phyloP scores from a whole-genome alignment of 202 grass and related monocot species.

The Brachypodium distachyon region DNA sequence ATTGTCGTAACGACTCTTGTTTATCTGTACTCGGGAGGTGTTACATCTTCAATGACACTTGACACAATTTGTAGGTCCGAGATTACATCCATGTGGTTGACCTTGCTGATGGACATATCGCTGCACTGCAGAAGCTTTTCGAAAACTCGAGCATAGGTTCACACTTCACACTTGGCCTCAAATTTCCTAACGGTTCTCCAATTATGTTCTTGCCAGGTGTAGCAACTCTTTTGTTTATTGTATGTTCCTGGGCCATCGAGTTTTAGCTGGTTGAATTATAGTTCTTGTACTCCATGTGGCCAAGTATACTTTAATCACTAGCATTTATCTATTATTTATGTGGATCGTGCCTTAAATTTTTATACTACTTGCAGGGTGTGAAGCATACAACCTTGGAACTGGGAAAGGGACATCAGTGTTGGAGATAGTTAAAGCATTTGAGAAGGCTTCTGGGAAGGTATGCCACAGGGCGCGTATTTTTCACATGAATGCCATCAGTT shows the following conservation, averaged over 20 bases:
- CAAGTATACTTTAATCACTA: background rate
- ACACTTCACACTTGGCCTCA: background rate
- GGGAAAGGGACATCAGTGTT: slow-evolving; percentile 80
- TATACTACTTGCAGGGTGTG: slow-evolving; percentile 48
- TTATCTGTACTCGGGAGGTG: background rate
- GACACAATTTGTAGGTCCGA: slow-evolving; percentile 44
- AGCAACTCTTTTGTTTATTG: background rate
- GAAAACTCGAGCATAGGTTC: slow-evolving; percentile 50
- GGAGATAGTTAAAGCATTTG: slow-evolving; percentile 83
- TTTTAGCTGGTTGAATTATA: background rate
- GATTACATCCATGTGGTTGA: slow-evolving; percentile 96
- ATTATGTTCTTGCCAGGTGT: background rate
- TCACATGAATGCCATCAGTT: no score
- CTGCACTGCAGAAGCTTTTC: slow-evolving; percentile 74
- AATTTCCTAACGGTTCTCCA: background rate
- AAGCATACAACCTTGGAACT: slow-evolving; percentile 82
- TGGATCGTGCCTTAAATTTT: slow-evolving; percentile 16
- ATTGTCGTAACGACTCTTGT: background rate
- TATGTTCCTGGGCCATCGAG: background rate
- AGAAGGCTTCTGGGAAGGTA: slow-evolving; percentile 84
- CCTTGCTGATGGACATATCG: slow-evolving; percentile 84
- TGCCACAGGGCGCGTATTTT: background rate
- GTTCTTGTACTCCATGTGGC: no score
- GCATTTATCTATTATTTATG: background rate
- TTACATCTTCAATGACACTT: background rate